Conservation (phyloP, 108 stramenopile genomes). For the Stephanodiscus triporus region DNA sequence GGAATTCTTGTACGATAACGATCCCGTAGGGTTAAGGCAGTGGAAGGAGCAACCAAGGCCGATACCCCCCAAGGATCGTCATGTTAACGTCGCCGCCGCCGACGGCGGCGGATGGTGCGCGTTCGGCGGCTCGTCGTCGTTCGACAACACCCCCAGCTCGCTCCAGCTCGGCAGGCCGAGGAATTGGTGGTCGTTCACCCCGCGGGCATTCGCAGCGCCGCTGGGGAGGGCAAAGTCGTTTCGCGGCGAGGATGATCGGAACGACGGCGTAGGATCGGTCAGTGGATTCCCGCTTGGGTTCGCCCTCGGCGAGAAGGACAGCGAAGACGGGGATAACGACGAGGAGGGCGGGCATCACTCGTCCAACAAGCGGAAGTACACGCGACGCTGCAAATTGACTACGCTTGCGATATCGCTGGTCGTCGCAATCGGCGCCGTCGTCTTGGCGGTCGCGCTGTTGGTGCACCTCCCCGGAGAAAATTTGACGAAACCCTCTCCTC, state of each 20-base stretch:
- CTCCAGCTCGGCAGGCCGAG: neutral
- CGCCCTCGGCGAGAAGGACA: neutral
- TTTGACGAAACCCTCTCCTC: neutral
- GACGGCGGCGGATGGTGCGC: neutral
- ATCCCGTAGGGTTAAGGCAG: slow-evolving; percentile 1
- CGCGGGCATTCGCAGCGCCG: neutral
- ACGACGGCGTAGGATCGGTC: neutral
- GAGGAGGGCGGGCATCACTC: neutral
- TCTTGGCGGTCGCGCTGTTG: neutral
- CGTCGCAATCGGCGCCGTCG: neutral
- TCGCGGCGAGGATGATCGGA: neutral
- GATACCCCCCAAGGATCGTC: slow-evolving; percentile 1
- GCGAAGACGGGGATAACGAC: neutral
- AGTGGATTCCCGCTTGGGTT: neutral
- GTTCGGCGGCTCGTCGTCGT: neutral
- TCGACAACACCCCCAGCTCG: neutral
- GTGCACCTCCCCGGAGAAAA: neutral
- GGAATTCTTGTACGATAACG: slow-evolving; percentile 21
- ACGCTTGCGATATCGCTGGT: neutral
- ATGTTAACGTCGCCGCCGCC: neutral
- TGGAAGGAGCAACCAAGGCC: slow-evolving; percentile 20
- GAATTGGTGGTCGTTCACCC: neutral
- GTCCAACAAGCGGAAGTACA: neutral
- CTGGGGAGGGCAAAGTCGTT: neutral
- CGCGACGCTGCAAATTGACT: neutral